Evolutionary conservation across 495 filamentous ascomycete species (phyloP).

Genomic region (Neurospora sp.): DNA sequence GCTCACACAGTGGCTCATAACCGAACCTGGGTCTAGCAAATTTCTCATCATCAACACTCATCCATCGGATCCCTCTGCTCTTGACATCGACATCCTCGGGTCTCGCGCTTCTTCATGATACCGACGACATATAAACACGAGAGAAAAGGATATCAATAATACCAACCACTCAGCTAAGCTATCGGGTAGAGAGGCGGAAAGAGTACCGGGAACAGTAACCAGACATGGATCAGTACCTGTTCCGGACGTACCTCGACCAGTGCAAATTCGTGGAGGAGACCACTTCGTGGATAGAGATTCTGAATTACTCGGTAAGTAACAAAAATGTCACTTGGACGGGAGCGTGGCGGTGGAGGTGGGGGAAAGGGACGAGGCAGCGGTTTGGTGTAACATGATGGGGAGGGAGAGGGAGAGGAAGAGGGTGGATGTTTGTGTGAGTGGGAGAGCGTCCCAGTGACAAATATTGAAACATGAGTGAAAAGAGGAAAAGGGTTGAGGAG

Average conservation of each 20-base stretch:
- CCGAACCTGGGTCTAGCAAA: neutral
- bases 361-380: neutral
- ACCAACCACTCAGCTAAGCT: neutral
- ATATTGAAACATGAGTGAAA: neutral
- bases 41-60: neutral
- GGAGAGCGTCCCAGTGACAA: neutral
- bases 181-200: neutral
- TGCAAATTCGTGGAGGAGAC: conserved; percentile 35
- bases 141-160: neutral
- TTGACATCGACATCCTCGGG: neutral
- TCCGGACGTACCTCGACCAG: conserved; percentile 30
- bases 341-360: neutral
- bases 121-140: neutral
- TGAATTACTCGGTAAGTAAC: conserved; percentile 41
- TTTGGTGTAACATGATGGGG: neutral
- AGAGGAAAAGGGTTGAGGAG: neutral
- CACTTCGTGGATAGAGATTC: conserved; percentile 44
- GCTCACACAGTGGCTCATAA: neutral
- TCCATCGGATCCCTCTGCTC: neutral
- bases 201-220: neutral
- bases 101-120: neutral
- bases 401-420: neutral
- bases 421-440: neutral
- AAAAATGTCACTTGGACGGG: neutral
- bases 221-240: conserved; percentile 48